These are phyloP conservation scores for Sporothrix protearum DNA, from an alignment of 2,329 filamentous ascomycete genomes.

Conservation along the genomic window DNA sequence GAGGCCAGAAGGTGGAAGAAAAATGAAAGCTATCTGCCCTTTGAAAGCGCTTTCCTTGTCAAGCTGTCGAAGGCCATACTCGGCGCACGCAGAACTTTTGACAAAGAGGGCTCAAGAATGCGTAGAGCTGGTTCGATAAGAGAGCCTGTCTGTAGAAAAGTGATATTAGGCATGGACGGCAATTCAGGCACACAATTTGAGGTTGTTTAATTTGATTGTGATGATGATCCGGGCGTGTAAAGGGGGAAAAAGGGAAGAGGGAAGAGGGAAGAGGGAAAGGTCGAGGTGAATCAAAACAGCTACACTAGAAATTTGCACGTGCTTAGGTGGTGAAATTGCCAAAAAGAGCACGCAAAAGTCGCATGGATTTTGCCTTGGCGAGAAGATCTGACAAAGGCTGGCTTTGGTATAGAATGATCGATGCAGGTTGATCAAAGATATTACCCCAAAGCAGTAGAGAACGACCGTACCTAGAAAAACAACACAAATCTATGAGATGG, in stretches of 20 bases:
- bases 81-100: background rate
- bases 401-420: background rate
- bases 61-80: background rate
- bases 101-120: background rate
- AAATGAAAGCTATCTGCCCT: background rate
- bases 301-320: background rate
- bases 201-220: background rate
- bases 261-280: no score
- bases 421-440: background rate
- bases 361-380: background rate
- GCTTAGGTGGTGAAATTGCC: background rate
- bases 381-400: background rate
- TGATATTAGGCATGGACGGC: background rate
- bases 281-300: no score
- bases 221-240: background rate
- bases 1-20: background rate
- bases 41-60: background rate
- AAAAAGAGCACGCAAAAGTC: conserved; percentile 14
- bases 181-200: background rate
- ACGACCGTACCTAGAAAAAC: background rate
- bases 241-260: background rate
- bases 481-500: background rate
- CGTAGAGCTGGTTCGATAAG: background rate
- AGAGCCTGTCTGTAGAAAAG: background rate
- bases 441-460: background rate